These are phyloP conservation scores for Termitomyces sp. DNA, from an alignment of 768 basidiomycete genomes.

Conservation along the genomic window DNA sequence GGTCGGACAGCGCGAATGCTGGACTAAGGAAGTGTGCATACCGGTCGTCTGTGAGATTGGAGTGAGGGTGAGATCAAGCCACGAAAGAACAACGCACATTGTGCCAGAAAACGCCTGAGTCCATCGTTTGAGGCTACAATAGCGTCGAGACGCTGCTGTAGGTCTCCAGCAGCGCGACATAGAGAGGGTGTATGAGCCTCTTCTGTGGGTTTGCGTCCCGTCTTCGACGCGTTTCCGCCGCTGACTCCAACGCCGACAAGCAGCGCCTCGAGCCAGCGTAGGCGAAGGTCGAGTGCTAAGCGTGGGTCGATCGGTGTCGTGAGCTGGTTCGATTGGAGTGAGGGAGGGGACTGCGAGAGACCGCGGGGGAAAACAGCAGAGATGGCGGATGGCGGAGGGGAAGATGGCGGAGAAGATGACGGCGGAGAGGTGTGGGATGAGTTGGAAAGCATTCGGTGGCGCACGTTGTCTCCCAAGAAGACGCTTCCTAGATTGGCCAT, in stretches of 20 bases:
- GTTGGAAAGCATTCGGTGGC: conserved; percentile 48
- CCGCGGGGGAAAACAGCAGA: conserved; percentile 25
- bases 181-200: conserved; percentile 42
- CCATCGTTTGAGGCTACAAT: conserved; percentile 67
- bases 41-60: conserved; percentile 53
- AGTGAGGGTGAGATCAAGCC: background rate
- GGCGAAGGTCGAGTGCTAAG: conserved; percentile 66
- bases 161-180: conserved; percentile 49
- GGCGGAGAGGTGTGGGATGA: conserved; percentile 28
- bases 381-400: conserved; percentile 32
- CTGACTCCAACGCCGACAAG: conserved; percentile 45
- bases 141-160: conserved; percentile 50
- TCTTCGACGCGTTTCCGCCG: background rate
- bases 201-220: conserved; percentile 29
- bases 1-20: conserved; percentile 56
- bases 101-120: conserved; percentile 66
- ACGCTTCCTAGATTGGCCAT: conserved; percentile 61
- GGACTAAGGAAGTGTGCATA: conserved; percentile 72
- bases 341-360: conserved; percentile 3
- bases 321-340: conserved; percentile 1
- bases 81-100: conserved; percentile 42
- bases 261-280: conserved; percentile 78
- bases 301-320: conserved; percentile 47
- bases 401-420: conserved; percentile 20
- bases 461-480: conserved; percentile 73